phyloP scores from a whole-genome alignment of 225 moss, liverwort and hornwort genomes.

The Bryum argenteum region DNA sequence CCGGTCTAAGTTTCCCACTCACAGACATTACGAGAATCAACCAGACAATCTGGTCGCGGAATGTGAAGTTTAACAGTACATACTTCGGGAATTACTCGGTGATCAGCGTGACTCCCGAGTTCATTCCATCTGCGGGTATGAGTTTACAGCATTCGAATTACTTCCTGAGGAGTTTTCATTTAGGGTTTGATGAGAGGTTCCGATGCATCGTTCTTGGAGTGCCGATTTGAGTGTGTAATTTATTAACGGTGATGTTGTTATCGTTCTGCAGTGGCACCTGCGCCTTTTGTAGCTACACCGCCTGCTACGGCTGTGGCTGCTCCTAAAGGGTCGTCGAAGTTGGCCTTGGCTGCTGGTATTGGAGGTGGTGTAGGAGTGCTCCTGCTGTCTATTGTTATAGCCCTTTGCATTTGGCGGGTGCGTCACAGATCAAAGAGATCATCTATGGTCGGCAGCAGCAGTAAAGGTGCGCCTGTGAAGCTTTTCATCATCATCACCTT shows the following conservation, averaged over 20 bases:
- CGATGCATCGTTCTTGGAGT: neutral
- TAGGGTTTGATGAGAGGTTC: neutral
- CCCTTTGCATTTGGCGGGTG: conserved; percentile 57
- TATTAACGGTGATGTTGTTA: neutral
- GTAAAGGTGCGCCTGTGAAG: conserved; percentile 54
- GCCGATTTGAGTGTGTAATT: neutral
- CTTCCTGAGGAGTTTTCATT: neutral
- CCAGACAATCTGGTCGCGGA: conserved; percentile 34
- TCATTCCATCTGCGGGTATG: conserved; percentile 43
- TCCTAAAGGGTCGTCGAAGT: conserved; percentile 8
- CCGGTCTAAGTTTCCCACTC: conserved; percentile 23
- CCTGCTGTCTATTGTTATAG: conserved; percentile 56
- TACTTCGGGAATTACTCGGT: conserved; percentile 41
- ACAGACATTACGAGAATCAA: conserved; percentile 35
- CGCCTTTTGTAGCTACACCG: neutral
- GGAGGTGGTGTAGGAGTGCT: conserved; percentile 67
- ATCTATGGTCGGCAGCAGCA: conserved; percentile 32
- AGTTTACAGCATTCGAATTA: neutral
- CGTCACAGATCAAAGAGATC: conserved; percentile 26
- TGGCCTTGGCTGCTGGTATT: conserved; percentile 41
- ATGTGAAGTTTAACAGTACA: conserved; percentile 26
- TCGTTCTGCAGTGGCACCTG: conserved; percentile 33
- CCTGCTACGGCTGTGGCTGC: neutral
- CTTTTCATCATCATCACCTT: neutral
- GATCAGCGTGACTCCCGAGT: conserved; percentile 44